phyloP scores from a whole-genome alignment of 306 rosid species.

The Cucumis hystrix region DNA sequence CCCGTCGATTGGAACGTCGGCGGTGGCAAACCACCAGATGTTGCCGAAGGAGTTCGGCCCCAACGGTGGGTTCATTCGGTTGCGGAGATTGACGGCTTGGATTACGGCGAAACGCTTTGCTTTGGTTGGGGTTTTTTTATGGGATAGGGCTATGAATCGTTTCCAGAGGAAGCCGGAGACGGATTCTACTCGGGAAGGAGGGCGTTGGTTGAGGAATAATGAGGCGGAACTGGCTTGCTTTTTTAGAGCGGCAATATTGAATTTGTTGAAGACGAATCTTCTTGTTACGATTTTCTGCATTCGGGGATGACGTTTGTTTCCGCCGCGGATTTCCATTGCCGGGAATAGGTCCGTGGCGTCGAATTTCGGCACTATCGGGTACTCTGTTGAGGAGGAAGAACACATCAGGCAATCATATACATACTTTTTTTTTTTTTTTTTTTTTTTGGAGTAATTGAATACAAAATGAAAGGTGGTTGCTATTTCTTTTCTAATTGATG shows the following conservation, averaged over 20 bases:
- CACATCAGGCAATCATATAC: not conserved
- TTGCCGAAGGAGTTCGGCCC: slow-evolving; percentile 19
- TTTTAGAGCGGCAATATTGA: slow-evolving; percentile 6
- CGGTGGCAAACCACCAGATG: slow-evolving; percentile 6
- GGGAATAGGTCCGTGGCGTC: not conserved
- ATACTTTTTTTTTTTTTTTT: no score
- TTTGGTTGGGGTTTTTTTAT: not conserved
- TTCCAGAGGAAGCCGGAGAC: slow-evolving; percentile 24
- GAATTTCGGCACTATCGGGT: not conserved
- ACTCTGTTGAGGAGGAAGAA: not conserved
- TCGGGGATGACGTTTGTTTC: not conserved
- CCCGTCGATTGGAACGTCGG: not conserved
- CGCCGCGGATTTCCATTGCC: not conserved
- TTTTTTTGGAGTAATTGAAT: no score
- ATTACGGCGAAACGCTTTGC: not conserved
- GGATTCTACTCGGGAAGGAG: slow-evolving; percentile 27
- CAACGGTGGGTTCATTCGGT: slow-evolving; percentile 22
- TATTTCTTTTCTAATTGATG: no score
- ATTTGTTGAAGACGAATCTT: slow-evolving; percentile 14
- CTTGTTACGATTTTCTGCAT: slow-evolving; percentile 2
- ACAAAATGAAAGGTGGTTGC: no score
- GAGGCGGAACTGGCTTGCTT: not conserved
- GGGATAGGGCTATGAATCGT: slow-evolving; percentile 11
- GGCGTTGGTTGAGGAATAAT: not conserved
- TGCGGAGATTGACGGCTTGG: slow-evolving; percentile 20